phyloP scores from a whole-genome alignment of 2,329 filamentous ascomycete genomes.

The Talaromyces sp. region DNA sequence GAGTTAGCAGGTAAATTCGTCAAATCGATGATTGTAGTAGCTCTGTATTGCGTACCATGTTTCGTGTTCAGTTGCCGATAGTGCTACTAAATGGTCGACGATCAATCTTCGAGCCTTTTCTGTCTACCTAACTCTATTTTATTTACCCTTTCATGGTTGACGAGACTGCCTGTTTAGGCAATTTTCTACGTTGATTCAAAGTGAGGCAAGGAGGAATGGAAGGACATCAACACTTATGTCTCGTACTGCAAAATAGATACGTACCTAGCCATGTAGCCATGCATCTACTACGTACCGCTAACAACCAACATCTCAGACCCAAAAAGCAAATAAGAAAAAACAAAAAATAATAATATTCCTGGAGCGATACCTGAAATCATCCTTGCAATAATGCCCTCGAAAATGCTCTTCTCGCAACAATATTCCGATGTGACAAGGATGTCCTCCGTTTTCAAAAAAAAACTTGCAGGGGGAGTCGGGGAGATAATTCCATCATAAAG shows the following conservation, averaged over 20 bases:
- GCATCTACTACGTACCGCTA: background rate
- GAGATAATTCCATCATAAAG: background rate
- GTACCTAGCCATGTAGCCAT: slow-evolving; percentile 2
- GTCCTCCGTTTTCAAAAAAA: background rate
- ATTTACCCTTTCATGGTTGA: background rate
- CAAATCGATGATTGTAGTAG: background rate
- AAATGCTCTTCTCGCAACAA: background rate
- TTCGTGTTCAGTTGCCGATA: background rate
- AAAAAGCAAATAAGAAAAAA: background rate
- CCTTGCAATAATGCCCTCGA: background rate
- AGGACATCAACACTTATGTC: background rate
- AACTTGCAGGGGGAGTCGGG: background rate
- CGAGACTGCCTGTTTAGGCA: background rate
- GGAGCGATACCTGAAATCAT: background rate
- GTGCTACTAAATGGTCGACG: background rate
- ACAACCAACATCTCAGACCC: background rate
- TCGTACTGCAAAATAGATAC: background rate
- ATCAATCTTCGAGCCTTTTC: background rate
- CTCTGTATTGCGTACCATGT: background rate
- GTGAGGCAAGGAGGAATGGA: background rate
- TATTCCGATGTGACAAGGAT: background rate
- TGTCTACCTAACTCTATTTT: background rate
- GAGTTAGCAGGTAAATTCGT: background rate
- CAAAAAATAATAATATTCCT: background rate
- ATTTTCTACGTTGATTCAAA: background rate